These are phyloP conservation scores for Fagus crenata DNA, from an alignment of 306 rosid genomes.

Conservation along the genomic window DNA sequence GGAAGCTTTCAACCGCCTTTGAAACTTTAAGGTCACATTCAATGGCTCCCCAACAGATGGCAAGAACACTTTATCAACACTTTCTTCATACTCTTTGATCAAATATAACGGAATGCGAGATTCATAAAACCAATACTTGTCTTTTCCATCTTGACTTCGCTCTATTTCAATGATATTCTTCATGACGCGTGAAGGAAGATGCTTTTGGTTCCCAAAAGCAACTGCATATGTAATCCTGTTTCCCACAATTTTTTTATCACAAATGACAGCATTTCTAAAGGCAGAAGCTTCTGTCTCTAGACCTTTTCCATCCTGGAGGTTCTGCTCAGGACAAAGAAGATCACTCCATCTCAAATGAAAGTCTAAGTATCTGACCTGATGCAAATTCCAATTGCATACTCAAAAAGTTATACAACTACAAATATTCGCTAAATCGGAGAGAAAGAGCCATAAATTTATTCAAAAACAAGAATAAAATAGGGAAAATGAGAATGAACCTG, in stretches of 20 bases:
- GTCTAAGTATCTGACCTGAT: slow-evolving; percentile 90
- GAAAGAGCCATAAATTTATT: neutral
- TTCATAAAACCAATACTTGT: slow-evolving; percentile 83
- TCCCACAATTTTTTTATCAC: slow-evolving; percentile 59
- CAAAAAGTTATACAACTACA: slow-evolving; percentile 20
- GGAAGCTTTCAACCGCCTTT: slow-evolving; percentile 45
- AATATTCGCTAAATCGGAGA: neutral
- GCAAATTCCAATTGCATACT: slow-evolving; percentile 36
- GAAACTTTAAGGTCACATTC: slow-evolving; percentile 44
- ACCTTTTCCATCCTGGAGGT: slow-evolving; percentile 71
- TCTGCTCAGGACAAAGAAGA: slow-evolving; percentile 91
- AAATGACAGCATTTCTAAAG: slow-evolving; percentile 82
- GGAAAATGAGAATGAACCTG: slow-evolving; percentile 54
- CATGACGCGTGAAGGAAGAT: slow-evolving; percentile 90
- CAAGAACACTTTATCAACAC: slow-evolving; percentile 30
- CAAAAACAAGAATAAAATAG: neutral
- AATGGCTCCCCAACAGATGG: slow-evolving; percentile 42
- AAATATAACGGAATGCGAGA: slow-evolving; percentile 77
- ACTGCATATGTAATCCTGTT: slow-evolving; percentile 62
- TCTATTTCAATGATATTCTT: slow-evolving; percentile 74
- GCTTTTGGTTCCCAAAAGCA: slow-evolving; percentile 86
- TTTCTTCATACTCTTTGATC: slow-evolving; percentile 80
- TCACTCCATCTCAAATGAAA: slow-evolving; percentile 86
- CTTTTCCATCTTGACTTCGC: slow-evolving; percentile 55
- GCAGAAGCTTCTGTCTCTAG: slow-evolving; percentile 85